phyloP scores from a whole-genome alignment of 139 green algal genomes.

The Chlorella sorokiniana region DNA sequence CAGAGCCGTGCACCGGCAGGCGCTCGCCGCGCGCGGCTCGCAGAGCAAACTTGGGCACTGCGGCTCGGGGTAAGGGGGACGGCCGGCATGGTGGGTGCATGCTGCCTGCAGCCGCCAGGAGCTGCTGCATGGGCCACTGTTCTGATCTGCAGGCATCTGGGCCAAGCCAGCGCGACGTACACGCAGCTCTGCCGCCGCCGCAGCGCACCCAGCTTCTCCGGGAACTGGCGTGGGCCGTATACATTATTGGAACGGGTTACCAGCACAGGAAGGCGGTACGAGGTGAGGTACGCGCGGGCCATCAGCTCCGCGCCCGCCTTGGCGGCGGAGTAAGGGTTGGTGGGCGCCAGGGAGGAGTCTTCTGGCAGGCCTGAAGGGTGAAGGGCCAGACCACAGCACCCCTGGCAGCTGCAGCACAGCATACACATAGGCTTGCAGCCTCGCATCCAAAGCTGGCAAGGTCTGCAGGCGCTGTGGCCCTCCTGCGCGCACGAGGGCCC shows the following conservation, averaged over 20 bases:
- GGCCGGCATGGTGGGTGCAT: no score
- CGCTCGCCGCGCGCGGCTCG: slow-evolving; percentile 64
- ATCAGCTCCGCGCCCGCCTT: slow-evolving; percentile 97
- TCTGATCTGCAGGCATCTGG: neutral
- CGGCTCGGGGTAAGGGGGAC: neutral
- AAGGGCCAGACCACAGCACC: neutral
- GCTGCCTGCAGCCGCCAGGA: no score
- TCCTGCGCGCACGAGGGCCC: neutral
- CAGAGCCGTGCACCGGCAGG: slow-evolving; percentile 78
- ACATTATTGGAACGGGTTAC: slow-evolving; percentile 99
- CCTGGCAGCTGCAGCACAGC: neutral
- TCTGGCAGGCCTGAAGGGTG: slow-evolving; percentile 71
- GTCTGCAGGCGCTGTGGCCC: neutral
- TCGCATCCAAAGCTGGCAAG: no score
- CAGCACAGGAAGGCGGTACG: slow-evolving; percentile 90
- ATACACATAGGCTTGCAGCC: neutral
- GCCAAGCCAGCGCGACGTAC: neutral
- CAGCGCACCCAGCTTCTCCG: slow-evolving; percentile 79
- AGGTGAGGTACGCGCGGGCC: slow-evolving; percentile 86
- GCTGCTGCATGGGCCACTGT: no score
- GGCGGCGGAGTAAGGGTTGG: slow-evolving; percentile 88
- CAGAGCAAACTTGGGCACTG: slow-evolving; percentile 69
- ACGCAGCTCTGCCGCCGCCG: neutral
- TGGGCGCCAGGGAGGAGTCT: slow-evolving; percentile 84
- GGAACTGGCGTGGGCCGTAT: slow-evolving; percentile 96